Evolutionary conservation across 148 eudicot genomes (phyloP), one percentile per base, ranked within the genome.

Genomic region (Chenopodium quinoa): DNA sequence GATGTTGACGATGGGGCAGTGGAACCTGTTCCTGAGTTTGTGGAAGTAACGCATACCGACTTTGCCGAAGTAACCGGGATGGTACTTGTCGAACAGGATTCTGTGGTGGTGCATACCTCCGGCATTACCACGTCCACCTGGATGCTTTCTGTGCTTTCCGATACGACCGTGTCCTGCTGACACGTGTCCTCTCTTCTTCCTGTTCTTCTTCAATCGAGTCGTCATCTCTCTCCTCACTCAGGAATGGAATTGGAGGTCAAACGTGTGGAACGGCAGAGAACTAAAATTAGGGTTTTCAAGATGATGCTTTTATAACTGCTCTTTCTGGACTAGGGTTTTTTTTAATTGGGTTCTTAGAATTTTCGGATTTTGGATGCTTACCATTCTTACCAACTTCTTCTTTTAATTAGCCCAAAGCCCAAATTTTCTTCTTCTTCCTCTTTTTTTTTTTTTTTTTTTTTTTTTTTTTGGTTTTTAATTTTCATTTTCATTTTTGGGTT

Each of bases 161-260:
- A 87, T 87, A 78, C 89, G 89, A 2, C 89, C 89, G 63, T 87
- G 89, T 0, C 89, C 89, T 22, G 89, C 89, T 65, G 82, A 76
- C 7, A 88, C 90, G 76, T 88, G 90, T 0, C 90, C 90, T n/a
- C 90, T 70, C 88, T 88, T 88, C 90, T 88, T 88, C 37, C 90
- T 63, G 88, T 86, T 86, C 87, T 88, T 88, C 83, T 75, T 79
- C 48, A 88, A 78, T 1, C 84, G 7, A 4, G 88, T 88, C 3
- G 90, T 88, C 90, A 88, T 88, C 44, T 67, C 40, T 67, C 71
- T 67, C 71, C 29, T 11, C 12, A 7, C 12, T 8, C n/a, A 2
- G 2, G 22, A 34, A 2, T 40, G 3, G 4, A 32, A 10, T n/a
- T 65, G 1, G 47, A 2, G 12, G 12, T 50, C 16, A 13, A 4